Base-by-base conservation (phyloP, 345 rosid genomes). In the Bretschneidera sinensis region DNA sequence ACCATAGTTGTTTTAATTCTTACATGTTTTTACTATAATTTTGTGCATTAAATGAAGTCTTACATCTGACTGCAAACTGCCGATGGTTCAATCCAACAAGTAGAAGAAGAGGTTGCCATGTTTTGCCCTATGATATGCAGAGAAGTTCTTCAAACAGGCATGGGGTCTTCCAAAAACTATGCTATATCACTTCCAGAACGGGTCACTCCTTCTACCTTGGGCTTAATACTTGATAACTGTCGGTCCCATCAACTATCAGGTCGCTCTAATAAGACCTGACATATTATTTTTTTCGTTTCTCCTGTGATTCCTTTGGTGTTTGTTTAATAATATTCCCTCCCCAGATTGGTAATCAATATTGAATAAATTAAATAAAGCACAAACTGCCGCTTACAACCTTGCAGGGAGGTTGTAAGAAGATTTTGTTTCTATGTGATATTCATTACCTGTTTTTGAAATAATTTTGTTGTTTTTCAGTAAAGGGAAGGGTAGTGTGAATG, bases 51-150 rank as follows among this genome's bases (percentile, higher is more conserved):
- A 76, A 80, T 85, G 88, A 83, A 83, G 70, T 78, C 91, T 10
- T 85, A 74, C 61, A 70, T 85, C 54, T 85, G 91, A 88, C 80
- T 83, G 22, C 88, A 83, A 73, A 85, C 91, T 56, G 75, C 76
- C 49, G 88, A 85, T 75, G 85, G 88, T 35, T 82, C 86, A 51
- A 79, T 80, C 70, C 91, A 85, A 56, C 91, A 83, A 83, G 86
- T 85, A 18, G 91, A 85, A 70, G 79, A 85, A 68, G 91, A 82
- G 74, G 91, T 83, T 63, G 91, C 91, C 65, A 85, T 80, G 86
- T 85, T 80, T 69, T 83, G 88, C 71, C 88, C 91, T 49, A 67
- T 83, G 79, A 85, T 85, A 68, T 78, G 88, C 57, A 74, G 62
- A 52, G 86, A 85, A 75, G 72, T 82, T 57, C 55, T 76, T 69